These are phyloP conservation scores for Spinellus fusiger DNA, from an alignment of 192 early-diverging fungal genomes.

Conservation along the genomic window DNA sequence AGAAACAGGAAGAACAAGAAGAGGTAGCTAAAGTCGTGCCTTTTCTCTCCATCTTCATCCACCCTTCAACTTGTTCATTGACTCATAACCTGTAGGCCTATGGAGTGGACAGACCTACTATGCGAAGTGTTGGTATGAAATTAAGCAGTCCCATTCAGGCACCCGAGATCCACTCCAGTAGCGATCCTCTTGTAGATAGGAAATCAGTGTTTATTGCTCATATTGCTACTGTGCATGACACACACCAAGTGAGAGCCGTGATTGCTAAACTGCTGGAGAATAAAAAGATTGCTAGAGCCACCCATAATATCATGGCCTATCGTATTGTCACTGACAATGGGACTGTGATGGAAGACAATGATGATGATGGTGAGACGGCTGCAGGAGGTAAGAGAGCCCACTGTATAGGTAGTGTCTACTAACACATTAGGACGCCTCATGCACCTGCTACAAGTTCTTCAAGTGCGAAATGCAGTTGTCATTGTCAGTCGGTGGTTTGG, in stretches of 20 bases:
- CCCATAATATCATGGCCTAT: conserved; percentile 90
- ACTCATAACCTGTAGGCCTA: neutral
- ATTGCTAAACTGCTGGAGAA: conserved; percentile 54
- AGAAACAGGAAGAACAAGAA: conserved; percentile 16
- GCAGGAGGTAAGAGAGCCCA: conserved; percentile 57
- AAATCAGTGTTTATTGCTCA: conserved; percentile 86
- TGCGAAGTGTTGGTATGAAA: neutral
- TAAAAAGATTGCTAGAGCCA: conserved; percentile 75
- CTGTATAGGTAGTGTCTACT: neutral
- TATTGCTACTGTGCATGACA: conserved; percentile 50
- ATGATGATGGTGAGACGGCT: conserved; percentile 93
- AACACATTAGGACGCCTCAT: conserved; percentile 45
- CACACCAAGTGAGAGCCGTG: conserved; percentile 47
- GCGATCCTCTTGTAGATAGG: conserved; percentile 59
- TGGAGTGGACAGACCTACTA: conserved; percentile 13
- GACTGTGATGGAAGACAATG: conserved; percentile 66
- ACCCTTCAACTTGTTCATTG: neutral
- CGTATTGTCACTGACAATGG: conserved; percentile 59
- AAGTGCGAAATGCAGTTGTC: conserved; percentile 68
- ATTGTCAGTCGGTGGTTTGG: conserved; percentile 88
- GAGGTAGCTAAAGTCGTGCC: conserved; percentile 13
- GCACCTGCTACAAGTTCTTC: conserved; percentile 76
- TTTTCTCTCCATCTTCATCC: neutral
- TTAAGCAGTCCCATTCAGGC: neutral
- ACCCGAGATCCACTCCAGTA: conserved; percentile 47